Percentiles rank a stretch among this genome's conserved stretches.
Evolutionary conservation across 176 grass and related monocot species (phyloP).

Genomic region (Triticum timopheevii): DNA sequence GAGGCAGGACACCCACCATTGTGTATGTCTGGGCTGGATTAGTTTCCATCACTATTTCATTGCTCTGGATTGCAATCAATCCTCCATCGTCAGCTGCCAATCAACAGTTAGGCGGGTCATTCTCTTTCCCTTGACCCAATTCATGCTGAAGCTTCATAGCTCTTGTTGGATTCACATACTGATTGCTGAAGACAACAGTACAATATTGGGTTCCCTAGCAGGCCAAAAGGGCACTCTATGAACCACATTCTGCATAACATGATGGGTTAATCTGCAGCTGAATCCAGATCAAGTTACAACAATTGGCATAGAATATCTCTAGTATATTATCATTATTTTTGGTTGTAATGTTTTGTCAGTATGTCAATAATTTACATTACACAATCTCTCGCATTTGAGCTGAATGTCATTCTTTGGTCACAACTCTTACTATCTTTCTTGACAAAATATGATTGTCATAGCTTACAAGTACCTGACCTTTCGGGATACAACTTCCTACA

Average conservation of each 20-base stretch:
- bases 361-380: conserved; percentile 42
- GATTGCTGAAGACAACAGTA: background rate
- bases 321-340: conserved; percentile 35
- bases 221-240: conserved; percentile 15
- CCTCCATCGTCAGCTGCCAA: conserved; percentile 61
- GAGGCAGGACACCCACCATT: conserved; percentile 94
- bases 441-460: conserved; percentile 5
- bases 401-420: conserved; percentile 24
- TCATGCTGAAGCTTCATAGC: conserved; percentile 23
- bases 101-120: conserved; percentile 78
- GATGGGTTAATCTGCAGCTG: conserved; percentile 24
- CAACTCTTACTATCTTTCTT: background rate
- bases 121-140: conserved; percentile 78
- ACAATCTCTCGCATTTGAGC: conserved; percentile 8
- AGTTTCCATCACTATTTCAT: conserved; percentile 82
- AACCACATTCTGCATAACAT: conserved; percentile 16
- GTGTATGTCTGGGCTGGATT: conserved; percentile 95
- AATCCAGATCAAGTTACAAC: conserved; percentile 25
- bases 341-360: conserved; percentile 31
- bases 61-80: conserved; percentile 92
- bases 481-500: conserved; percentile 2
- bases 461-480: background rate
- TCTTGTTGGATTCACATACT: conserved; percentile 18
- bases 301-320: conserved; percentile 34
- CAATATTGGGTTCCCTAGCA: conserved; percentile 25